Evolutionary conservation across 2,329 filamentous ascomycete genomes (phyloP), one percentile per base, ranked within the genome.

Genomic region (Metarhizium album): DNA sequence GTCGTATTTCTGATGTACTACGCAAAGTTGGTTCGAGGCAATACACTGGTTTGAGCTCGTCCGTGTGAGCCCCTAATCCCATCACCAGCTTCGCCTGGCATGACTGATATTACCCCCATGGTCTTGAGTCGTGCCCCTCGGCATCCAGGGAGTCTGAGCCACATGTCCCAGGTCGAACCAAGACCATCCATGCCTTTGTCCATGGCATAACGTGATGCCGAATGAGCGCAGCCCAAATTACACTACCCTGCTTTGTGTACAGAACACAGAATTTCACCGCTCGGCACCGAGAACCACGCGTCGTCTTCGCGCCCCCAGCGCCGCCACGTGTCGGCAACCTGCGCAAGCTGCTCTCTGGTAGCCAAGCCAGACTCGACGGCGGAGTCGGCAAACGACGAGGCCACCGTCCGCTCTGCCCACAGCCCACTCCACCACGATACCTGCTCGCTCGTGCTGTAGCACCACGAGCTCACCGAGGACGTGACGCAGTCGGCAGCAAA

Each of bases 371-470:
- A 42, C 24, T 24, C 22, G 3, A 50, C 23, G 16, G 51, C 47
- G 4, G 47, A 45, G 18, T 52, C 47, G 5, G 51, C 51, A 35
- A 52, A 52, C 0, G 47, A 49, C 3, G 51, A 52, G 1, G 55
- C 56, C 31, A 58, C 50, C 9, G 51, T 56, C 14, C 56, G 47
- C 54, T 57, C 55, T 2, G 57, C 53, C 57, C 56, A 58, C 33
- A 57, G 24, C 1, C 55, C 58, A 22, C 57, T 56, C 58, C 57
- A 60, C 54, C 55, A 60, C 1, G 43, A 47, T 18, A 57, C 24
- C 46, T 60, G 56, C 13, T 55, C 55, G 16, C 45, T 23, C 4
- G 56, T 54, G 52, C 48, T 55, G 43, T 56, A 60, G 51, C 58
- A 60, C 58, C 58, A 60, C 4, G 52, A 54, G 47, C 52, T 57